Evolutionary conservation across 2,329 filamentous ascomycete genomes (phyloP), one percentile per base, ranked within the genome.

Genomic region (Penicillium sp.): DNA sequence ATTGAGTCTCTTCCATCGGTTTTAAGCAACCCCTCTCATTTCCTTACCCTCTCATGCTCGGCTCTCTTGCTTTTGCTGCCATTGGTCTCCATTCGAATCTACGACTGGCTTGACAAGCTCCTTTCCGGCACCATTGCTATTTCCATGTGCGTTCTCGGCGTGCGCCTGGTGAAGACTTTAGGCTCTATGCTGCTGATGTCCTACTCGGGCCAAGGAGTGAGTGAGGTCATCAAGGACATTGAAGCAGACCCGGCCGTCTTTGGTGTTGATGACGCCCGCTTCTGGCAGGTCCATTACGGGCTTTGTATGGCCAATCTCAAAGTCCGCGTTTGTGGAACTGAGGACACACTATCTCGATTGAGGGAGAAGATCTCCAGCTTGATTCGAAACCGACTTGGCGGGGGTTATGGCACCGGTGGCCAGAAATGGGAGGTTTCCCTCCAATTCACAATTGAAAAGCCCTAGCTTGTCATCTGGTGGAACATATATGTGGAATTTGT

Each of bases 251-350:
- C 91, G 1, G 85, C 86, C 59, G 88, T 98, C 28, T 85, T 86
- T 49, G 85, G 85, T 1, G 88, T 99, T 51, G 92, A 97, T 61
- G 93, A 97, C 72, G 94, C 93, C 1, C 89, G 93, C 74, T 97
- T 99, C 78, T 99, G 95, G 95, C 95, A 99, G 81, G 95, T 97
- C 15, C 95, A 99, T 78, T 97, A 98, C 75, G 93, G 94, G 1
- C 83, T 98, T 44, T 96, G 93, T 73, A 96, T 98, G 90, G 95
- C 95, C 9, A 97, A 96, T 74, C 77, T 99, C 68, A 96, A 92
- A 76, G 79, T 99, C 22, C 86, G 89, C 62, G 86, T 97, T 28
- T 75, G 80, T 61, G 89, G 89, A 4, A 88, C 91, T 47, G 92
- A 95, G 64, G 86, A 89, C 15, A 86, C 89, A 6, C 81, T 96